phyloP scores from a whole-genome alignment of 2,329 filamentous ascomycete species.

The Fusarium piperis region DNA sequence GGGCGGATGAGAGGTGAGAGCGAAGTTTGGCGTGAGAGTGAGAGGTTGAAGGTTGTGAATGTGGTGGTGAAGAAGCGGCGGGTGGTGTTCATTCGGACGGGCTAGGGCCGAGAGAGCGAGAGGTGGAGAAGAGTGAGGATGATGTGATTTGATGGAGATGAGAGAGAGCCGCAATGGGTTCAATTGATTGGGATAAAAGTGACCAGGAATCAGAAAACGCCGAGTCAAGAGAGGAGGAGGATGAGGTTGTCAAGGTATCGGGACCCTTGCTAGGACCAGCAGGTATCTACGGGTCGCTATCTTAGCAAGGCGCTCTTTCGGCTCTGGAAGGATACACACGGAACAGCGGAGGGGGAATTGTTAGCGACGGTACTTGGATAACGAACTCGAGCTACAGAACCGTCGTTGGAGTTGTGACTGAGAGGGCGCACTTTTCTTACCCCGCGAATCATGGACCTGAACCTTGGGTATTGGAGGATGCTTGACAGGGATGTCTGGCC shows the following conservation, averaged over 20 bases:
- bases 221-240: not conserved
- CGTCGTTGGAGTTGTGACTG: not conserved
- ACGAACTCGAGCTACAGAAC: not conserved
- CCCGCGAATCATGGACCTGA: slow-evolving; percentile 9
- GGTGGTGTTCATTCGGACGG: slow-evolving; percentile 33
- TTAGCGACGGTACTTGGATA: not conserved
- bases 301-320: not conserved
- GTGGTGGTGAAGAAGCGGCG: slow-evolving; percentile 26
- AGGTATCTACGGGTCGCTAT: not conserved
- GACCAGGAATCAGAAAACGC: not conserved
- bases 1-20: slow-evolving; percentile 7
- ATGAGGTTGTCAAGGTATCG: slow-evolving; percentile 3
- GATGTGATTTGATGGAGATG: slow-evolving; percentile 22
- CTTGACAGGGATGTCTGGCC: not conserved
- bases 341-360: not conserved
- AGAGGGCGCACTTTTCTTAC: slow-evolving; percentile 29
- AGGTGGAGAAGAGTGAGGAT: slow-evolving; percentile 29
- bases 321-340: not conserved
- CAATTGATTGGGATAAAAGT: not conserved
- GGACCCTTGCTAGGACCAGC: not conserved
- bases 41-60: slow-evolving; percentile 27
- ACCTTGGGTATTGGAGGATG: not conserved
- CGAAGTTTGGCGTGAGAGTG: slow-evolving; percentile 2
- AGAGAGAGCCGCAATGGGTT: not conserved
- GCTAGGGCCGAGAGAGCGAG: not conserved